Evolutionary conservation across 31 red algal species (phyloP), one percentile per base, ranked within the genome.

Genomic region (Porphyra umbilicalis): DNA sequence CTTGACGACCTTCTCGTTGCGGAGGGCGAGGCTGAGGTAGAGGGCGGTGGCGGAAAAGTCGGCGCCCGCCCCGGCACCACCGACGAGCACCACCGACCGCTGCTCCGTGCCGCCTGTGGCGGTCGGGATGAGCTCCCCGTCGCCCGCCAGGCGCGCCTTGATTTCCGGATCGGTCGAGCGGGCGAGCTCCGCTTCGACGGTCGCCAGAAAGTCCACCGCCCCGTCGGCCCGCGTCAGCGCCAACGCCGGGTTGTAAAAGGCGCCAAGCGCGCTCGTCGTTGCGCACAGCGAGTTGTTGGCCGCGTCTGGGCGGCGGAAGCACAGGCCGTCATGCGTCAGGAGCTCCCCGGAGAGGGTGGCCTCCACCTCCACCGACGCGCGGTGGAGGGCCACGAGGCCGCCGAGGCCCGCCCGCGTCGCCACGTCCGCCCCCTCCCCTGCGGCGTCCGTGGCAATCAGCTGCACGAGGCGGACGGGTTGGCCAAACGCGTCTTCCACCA

Each of bases 151-250:
- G 3, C 38, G 4, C 25, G 34, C 39, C 37, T 80, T 74, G 77
- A 93, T 93, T 5, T 88, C 38, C 10, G 36, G 75, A 75, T 93
- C 83, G 57, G 42, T 77, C 13, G 84, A 31, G 11, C 35, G 34
- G 15, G 77, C 40, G 80, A 93, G 40, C 14, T 39, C 77, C 0
- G 34, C 76, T 8, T 80, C 40, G 34, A 93, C 90, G 29, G 86
- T 88, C 11, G 76, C 90, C 32, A 93, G 88, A 81, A 88, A 93
- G 83, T 93, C 57, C 18, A 79, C 78, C 75, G 9, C 32, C 32
- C 75, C 31, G 6, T 79, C 80, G 10, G 32, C 74, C 46, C 20
- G 46, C 36, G 84, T 81, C 16, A 80, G 44, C 6, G 67, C 75
- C 8, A 76, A 38, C 42, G 8, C 77, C 8, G 35, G 33, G 78